Conservation (phyloP, 768 basidiomycete genomes). For the Daedalea quercina region DNA sequence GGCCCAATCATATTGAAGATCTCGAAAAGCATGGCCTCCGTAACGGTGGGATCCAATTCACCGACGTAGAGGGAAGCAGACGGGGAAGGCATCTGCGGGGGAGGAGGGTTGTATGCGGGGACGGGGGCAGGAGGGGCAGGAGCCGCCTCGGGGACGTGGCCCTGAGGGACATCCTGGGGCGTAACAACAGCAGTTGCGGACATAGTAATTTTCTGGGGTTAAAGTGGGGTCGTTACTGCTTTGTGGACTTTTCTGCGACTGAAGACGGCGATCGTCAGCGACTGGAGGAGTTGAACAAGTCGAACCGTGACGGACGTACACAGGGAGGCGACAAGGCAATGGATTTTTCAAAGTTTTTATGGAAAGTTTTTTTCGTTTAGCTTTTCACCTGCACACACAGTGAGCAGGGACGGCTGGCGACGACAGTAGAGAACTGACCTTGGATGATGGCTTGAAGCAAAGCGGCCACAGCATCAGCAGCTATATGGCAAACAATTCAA, state of each 20-base stretch:
- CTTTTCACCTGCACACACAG: constrained; percentile 45
- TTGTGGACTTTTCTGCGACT: constrained; percentile 79
- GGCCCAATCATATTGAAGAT: constrained; percentile 99
- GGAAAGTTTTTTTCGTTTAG: constrained; percentile 36
- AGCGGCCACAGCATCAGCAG: constrained; percentile 18
- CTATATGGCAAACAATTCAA: constrained; percentile 23
- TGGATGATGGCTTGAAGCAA: constrained; percentile 63
- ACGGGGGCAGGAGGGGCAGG: constrained; percentile 40
- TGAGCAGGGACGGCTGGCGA: constrained; percentile 9
- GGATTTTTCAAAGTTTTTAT: constrained; percentile 68
- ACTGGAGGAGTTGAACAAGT: constrained; percentile 10
- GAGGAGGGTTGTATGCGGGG: constrained; percentile 50
- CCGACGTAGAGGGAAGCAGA: constrained; percentile 98
- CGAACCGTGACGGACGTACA: constrained; percentile 37
- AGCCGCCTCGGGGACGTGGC: constrained; percentile 41
- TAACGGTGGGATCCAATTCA: constrained; percentile 95
- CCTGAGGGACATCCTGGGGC: constrained; percentile 23
- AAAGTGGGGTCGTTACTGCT: constrained; percentile 82
- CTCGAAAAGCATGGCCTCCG: constrained; percentile 99
- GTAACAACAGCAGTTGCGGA: constrained; percentile 27
- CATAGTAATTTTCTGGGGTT: constrained; percentile 30
- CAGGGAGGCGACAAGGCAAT: constrained; percentile 73
- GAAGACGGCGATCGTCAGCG: constrained; percentile 13
- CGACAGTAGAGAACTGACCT: constrained; percentile 32
- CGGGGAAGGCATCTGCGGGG: constrained; percentile 53